These are phyloP conservation scores for Emericellopsis atlantica DNA, from an alignment of 2,329 filamentous ascomycete species.

Conservation along the genomic window DNA sequence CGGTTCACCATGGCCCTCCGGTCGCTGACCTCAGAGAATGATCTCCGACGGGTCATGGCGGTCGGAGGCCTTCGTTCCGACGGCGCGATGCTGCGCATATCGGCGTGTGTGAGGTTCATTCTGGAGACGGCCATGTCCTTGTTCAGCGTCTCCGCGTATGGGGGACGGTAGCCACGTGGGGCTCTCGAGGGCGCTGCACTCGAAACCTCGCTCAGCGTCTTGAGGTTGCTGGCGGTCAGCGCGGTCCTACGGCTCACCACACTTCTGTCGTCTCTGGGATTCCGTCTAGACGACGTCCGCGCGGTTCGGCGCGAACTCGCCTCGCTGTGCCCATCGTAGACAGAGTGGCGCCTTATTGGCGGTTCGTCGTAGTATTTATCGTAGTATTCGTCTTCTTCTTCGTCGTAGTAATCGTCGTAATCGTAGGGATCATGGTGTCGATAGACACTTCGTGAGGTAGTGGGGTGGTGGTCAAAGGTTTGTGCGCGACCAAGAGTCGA, in stretches of 20 bases:
- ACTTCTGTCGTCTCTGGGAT: neutral
- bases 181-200: constrained; percentile 30
- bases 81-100: constrained; percentile 12
- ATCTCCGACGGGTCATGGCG: constrained; percentile 4
- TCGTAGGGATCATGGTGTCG: constrained; percentile 12
- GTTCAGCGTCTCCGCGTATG: constrained; percentile 21
- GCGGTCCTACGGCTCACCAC: constrained; percentile 18
- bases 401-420: constrained; percentile 15
- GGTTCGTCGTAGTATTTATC: constrained; percentile 17
- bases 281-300: neutral
- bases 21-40: constrained; percentile 13
- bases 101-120: constrained; percentile 11
- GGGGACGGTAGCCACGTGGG: constrained; percentile 27
- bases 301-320: constrained; percentile 24
- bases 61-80: constrained; percentile 5
- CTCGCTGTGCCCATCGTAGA: constrained; percentile 14
- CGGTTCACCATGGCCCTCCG: constrained; percentile 13
- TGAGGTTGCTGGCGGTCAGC: constrained; percentile 40
- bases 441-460: constrained; percentile 4
- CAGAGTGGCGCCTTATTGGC: constrained; percentile 14
- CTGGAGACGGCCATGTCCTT: constrained; percentile 28
- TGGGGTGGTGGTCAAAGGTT: constrained; percentile 29
- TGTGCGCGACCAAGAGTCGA: constrained; percentile 44
- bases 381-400: constrained; percentile 22
- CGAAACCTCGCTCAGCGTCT: constrained; percentile 39